Evolutionary conservation across 176 grass and related monocot genomes (phyloP).

Genomic region (Oryza meridionalis): DNA sequence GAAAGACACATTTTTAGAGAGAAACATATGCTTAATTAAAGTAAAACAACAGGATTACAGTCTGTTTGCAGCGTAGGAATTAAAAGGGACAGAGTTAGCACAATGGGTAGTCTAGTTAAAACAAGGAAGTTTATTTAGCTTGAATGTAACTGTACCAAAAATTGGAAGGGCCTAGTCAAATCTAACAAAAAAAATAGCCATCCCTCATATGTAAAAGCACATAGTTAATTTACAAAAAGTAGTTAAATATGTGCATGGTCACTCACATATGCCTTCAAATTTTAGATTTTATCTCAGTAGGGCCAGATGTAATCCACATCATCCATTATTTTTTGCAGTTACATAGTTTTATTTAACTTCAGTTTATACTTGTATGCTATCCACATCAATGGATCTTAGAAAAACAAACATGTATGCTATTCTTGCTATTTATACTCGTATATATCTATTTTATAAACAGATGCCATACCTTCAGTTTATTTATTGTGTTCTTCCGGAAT

Average conservation of each 20-base stretch:
- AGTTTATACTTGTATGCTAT: no score
- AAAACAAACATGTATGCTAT: background rate
- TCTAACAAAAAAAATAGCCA: background rate
- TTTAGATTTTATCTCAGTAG: slow-evolving; percentile 10
- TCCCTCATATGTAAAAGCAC: background rate
- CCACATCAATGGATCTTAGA: background rate
- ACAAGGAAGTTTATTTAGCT: background rate
- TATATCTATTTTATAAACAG: background rate
- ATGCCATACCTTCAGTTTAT: slow-evolving; percentile 79
- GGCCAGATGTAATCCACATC: background rate
- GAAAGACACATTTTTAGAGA: background rate
- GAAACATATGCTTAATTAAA: background rate
- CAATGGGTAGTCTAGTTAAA: slow-evolving; percentile 20
- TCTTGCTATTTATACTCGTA: background rate
- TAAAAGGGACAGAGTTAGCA: slow-evolving; percentile 9
- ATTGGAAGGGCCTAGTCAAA: slow-evolving; percentile 1
- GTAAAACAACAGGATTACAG: background rate
- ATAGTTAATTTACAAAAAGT: slow-evolving; percentile 1
- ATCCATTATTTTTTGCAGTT: slow-evolving; percentile 16
- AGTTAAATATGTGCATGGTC: background rate
- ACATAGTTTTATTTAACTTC: slow-evolving; percentile 32
- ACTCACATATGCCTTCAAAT: slow-evolving; percentile 8
- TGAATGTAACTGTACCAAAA: slow-evolving; percentile 25
- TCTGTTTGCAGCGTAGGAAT: background rate
- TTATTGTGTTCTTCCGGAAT: slow-evolving; percentile 70